Evolutionary conservation across 805 yeast genomes (phyloP).

Genomic region (Candida schatavii): DNA sequence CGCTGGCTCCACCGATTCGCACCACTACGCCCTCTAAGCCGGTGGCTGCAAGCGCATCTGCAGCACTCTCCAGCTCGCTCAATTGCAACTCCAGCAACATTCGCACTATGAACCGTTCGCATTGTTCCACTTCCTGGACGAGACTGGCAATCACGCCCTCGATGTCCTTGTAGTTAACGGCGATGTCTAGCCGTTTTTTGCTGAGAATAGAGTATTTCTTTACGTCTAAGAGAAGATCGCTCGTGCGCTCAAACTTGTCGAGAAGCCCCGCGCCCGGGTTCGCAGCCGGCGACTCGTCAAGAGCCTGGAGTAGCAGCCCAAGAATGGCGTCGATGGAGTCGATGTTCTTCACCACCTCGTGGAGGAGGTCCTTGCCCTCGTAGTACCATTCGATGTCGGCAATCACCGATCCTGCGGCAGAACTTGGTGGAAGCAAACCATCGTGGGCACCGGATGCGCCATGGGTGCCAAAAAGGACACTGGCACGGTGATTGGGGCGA

Average conservation of each 20-base stretch:
- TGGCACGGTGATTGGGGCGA: not conserved
- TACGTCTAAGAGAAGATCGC: slow-evolving; percentile 24
- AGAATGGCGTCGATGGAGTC: slow-evolving; percentile 24
- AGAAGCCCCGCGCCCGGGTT: slow-evolving; percentile 13
- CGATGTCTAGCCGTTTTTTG: slow-evolving; percentile 24
- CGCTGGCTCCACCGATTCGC: slow-evolving; percentile 3
- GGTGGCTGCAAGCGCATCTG: not conserved
- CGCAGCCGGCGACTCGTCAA: slow-evolving; percentile 6
- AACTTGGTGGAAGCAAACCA: too few relatives aligned
- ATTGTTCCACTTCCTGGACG: slow-evolving; percentile 23
- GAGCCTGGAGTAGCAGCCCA: slow-evolving; percentile 15
- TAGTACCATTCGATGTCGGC: slow-evolving; percentile 22
- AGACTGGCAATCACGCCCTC: slow-evolving; percentile 22
- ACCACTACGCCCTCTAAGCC: slow-evolving; percentile 18
- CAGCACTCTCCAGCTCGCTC: not conserved
- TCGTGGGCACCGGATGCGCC: not conserved
- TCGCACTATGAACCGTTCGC: slow-evolving; percentile 15
- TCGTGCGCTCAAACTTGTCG: slow-evolving; percentile 23
- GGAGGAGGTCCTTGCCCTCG: slow-evolving; percentile 20
- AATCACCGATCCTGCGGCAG: not conserved
- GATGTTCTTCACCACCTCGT: slow-evolving; percentile 16
- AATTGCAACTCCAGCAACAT: slow-evolving; percentile 16
- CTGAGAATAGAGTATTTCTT: slow-evolving; percentile 17
- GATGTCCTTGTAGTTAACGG: slow-evolving; percentile 27
- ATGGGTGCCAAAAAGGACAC: slow-evolving; percentile 1